Percentiles rank a stretch among this genome's conserved stretches.
phyloP scores from a whole-genome alignment of 2,329 filamentous ascomycete species.

The Colletotrichum noveboracense region DNA sequence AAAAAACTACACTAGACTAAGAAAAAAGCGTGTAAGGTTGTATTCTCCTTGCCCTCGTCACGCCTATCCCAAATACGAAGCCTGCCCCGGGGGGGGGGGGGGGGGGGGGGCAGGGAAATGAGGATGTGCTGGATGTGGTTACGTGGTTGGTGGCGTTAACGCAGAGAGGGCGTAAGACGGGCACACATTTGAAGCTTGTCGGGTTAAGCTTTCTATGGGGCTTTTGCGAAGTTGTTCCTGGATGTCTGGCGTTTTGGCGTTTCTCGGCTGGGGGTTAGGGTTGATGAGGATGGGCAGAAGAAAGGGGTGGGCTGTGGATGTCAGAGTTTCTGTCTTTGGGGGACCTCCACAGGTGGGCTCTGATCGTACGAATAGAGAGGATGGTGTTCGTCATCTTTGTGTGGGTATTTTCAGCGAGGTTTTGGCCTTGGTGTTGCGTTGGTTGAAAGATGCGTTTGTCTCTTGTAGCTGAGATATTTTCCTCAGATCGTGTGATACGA shows the following conservation, averaged over 20 bases:
- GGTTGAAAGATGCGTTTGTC: background rate
- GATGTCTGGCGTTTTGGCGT: background rate
- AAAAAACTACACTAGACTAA: background rate
- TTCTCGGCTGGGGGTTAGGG: background rate
- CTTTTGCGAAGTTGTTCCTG: background rate
- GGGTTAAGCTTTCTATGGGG: background rate
- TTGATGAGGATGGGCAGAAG: background rate
- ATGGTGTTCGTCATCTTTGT: background rate
- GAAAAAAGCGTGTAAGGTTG: background rate
- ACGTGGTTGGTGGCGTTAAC: background rate
- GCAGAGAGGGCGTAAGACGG: background rate
- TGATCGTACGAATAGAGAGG: background rate
- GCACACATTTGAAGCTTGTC: background rate
- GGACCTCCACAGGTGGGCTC: background rate
- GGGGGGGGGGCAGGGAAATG: background rate
- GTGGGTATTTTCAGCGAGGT: background rate
- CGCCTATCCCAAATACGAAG: background rate
- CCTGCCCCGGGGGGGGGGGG: background rate
- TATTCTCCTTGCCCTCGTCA: background rate
- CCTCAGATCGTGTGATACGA: background rate
- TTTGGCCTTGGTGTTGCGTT: background rate
- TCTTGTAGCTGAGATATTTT: background rate
- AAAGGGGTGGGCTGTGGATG: background rate
- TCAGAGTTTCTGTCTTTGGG: background rate
- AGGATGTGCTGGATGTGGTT: background rate